A percentile compares a stretch with the other conserved stretches of the same genome.
Conservation (phyloP, 106 monocot species). For the Allium sativum region DNA sequence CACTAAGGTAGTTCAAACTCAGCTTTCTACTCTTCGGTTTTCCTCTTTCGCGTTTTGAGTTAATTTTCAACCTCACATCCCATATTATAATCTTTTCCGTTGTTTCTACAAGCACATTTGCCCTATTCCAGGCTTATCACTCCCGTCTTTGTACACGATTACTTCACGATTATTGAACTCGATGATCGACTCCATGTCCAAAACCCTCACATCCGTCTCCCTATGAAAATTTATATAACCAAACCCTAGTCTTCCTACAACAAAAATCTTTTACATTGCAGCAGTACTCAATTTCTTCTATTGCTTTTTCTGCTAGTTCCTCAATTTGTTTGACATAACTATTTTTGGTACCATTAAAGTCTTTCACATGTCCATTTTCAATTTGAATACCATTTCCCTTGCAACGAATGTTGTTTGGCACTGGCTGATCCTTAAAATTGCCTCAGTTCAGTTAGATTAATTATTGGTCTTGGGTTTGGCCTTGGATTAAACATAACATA, state of each 20-base stretch:
- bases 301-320: conserved; percentile 76
- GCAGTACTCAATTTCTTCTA: conserved; percentile 54
- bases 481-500: no score
- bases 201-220: conserved; percentile 68
- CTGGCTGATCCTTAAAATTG: no score
- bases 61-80: conserved; percentile 63
- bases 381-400: no score
- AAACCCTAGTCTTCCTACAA: conserved; percentile 61
- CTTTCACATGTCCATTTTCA: no score
- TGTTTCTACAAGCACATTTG: no score
- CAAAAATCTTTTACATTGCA: conserved; percentile 65
- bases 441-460: no score
- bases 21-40: conserved; percentile 67
- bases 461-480: no score
- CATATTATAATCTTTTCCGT: conserved; percentile 48
- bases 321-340: no score
- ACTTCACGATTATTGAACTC: conserved; percentile 85
- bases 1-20: no score
- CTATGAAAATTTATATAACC: conserved; percentile 75
- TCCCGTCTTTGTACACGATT: conserved; percentile 71
- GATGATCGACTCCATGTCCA: conserved; percentile 75
- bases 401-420: no score
- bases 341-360: no score
- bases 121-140: conserved; percentile 65
- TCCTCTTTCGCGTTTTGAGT: conserved; percentile 57